phyloP scores from a whole-genome alignment of 2,329 filamentous ascomycete genomes.

The Stagonosporopsis vannaccii region DNA sequence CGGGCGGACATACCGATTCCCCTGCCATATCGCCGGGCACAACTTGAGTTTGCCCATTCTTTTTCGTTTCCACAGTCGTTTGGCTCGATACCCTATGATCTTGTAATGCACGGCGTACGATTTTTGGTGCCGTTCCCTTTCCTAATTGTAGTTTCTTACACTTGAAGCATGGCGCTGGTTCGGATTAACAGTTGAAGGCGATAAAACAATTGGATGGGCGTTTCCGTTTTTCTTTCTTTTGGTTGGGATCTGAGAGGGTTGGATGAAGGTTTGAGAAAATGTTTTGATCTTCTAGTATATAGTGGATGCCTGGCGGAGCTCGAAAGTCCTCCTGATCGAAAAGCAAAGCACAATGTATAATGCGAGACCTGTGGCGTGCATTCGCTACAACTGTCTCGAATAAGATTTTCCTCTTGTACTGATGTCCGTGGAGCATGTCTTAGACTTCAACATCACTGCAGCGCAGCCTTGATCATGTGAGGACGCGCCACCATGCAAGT shows the following conservation, averaged over 20 bases:
- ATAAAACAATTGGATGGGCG: slow-evolving; percentile 1
- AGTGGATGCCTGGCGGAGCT: not conserved
- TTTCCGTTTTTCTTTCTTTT: not conserved
- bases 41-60: slow-evolving; percentile 4
- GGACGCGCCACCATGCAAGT: not conserved
- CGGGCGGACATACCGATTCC: slow-evolving; percentile 11
- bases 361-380: not conserved
- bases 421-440: not conserved
- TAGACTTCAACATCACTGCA: not conserved
- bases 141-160: slow-evolving; percentile 5
- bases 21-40: slow-evolving; percentile 18
- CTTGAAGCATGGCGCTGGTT: slow-evolving; percentile 16
- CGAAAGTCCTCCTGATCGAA: not conserved
- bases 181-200: not conserved
- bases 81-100: slow-evolving; percentile 19
- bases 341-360: not conserved
- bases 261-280: not conserved
- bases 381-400: not conserved
- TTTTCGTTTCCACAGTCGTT: slow-evolving; percentile 5
- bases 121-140: slow-evolving; percentile 4
- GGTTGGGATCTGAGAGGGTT: not conserved
- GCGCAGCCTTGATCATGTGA: not conserved
- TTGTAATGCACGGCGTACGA: slow-evolving; percentile 17
- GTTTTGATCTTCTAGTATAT: slow-evolving; percentile 2
- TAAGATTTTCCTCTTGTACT: not conserved